phyloP scores from a whole-genome alignment of 1,284 basidiomycete species.

The Ganoderma multipileum region DNA sequence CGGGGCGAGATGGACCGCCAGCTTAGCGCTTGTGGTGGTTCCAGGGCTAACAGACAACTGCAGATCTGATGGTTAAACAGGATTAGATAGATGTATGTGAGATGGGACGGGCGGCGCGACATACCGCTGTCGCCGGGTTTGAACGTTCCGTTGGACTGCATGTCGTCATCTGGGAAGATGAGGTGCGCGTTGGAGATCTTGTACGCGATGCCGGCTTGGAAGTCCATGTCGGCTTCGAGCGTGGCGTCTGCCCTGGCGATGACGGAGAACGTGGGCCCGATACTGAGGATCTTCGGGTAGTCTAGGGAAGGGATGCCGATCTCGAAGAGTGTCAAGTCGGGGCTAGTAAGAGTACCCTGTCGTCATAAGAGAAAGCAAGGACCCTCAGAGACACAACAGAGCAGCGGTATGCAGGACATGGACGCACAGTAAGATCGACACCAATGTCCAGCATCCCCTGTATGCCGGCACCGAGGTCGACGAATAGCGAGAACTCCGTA shows the following conservation, averaged over 20 bases:
- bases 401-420: not conserved
- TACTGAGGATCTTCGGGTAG: conserved; percentile 35
- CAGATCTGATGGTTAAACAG: not conserved
- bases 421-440: not conserved
- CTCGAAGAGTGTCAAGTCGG: not conserved
- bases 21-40: conserved; percentile 51
- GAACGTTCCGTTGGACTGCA: conserved; percentile 21
- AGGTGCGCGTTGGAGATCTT: conserved; percentile 43
- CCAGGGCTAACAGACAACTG: conserved; percentile 34
- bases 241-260: conserved; percentile 34
- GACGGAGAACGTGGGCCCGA: conserved; percentile 44
- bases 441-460: not conserved
- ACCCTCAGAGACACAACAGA: too few relatives aligned
- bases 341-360: not conserved
- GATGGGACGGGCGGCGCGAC: conserved; percentile 28
- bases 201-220: conserved; percentile 45
- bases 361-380: too few relatives aligned
- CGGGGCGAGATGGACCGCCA: conserved; percentile 35
- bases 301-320: not conserved
- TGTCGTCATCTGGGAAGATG: conserved; percentile 44
- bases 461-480: conserved; percentile 1
- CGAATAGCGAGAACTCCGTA: not conserved
- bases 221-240: conserved; percentile 47
- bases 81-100: too few relatives aligned
- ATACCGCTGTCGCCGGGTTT: conserved; percentile 43